Conservation (phyloP, 371 early-diverging fungal species). For the Mucor indicus region DNA sequence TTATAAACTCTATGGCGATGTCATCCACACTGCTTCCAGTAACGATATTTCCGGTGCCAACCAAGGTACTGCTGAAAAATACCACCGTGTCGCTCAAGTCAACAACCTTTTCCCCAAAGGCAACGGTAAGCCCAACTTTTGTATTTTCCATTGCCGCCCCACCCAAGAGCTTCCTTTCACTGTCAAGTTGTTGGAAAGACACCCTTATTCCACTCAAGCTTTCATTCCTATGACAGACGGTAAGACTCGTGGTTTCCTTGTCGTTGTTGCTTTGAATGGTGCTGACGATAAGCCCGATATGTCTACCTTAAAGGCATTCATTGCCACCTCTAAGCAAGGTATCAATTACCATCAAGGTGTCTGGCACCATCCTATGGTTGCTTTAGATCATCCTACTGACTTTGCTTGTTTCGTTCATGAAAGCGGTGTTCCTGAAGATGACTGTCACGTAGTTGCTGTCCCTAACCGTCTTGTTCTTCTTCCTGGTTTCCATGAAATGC, state of each 20-base stretch:
- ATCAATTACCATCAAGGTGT: slow-evolving; percentile 77
- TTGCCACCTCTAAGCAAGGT: slow-evolving; percentile 73
- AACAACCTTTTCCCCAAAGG: slow-evolving; percentile 48
- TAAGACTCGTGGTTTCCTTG: slow-evolving; percentile 63
- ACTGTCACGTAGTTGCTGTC: slow-evolving; percentile 57
- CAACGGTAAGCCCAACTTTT: slow-evolving; percentile 58
- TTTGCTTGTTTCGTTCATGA: slow-evolving; percentile 73
- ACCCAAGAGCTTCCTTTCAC: slow-evolving; percentile 47
- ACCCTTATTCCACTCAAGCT: slow-evolving; percentile 82
- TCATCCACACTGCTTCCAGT: slow-evolving; percentile 55
- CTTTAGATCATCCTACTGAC: slow-evolving; percentile 53
- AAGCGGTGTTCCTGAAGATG: slow-evolving; percentile 65
- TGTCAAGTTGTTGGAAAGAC: slow-evolving; percentile 80
- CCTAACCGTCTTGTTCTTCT: slow-evolving; percentile 27
- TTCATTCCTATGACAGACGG: slow-evolving; percentile 79
- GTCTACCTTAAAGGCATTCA: slow-evolving; percentile 71
- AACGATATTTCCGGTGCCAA: slow-evolving; percentile 56
- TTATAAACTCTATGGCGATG: slow-evolving; percentile 73
- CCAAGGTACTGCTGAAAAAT: slow-evolving; percentile 75
- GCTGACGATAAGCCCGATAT: slow-evolving; percentile 65
- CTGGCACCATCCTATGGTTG: slow-evolving; percentile 93
- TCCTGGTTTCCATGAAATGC: slow-evolving; percentile 28
- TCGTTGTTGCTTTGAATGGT: slow-evolving; percentile 77
- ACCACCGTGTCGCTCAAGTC: slow-evolving; percentile 59
- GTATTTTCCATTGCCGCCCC: slow-evolving; percentile 69